A percentile compares a stretch with the other conserved stretches of the same genome.
Conservation (phyloP, 2,329 filamentous ascomycete genomes). For the Aspergillus sp. region DNA sequence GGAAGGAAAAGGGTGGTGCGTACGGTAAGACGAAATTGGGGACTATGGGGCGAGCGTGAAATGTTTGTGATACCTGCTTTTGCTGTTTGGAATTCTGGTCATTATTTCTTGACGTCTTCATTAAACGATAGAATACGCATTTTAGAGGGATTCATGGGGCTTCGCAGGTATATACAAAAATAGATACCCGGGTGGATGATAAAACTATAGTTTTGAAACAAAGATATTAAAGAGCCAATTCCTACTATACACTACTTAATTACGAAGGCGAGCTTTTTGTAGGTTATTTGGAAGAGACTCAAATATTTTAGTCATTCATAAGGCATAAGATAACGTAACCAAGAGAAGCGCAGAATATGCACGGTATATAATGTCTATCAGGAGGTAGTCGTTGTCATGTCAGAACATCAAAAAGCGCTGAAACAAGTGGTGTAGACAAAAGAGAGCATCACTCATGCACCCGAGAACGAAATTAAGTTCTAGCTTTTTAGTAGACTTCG, state of each 20-base stretch:
- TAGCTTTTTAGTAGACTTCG: constrained; percentile 78
- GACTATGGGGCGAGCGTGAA: constrained; percentile 25
- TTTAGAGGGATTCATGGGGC: not conserved
- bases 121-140: constrained; percentile 1
- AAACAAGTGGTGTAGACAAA: constrained; percentile 18
- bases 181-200: constrained; percentile 16
- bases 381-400: constrained; percentile 2
- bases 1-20: constrained; percentile 71
- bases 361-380: constrained; percentile 9
- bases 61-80: not conserved
- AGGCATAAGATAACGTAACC: constrained; percentile 1
- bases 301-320: not conserved
- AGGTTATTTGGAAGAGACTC: too few species aligned
- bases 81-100: not conserved
- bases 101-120: not conserved
- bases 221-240: too few species aligned
- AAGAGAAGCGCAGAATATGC: not conserved
- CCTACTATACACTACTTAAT: too few species aligned
- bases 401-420: constrained; percentile 18
- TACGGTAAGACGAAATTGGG: constrained; percentile 67
- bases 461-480: not conserved
- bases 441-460: constrained; percentile 6
- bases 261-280: too few species aligned
- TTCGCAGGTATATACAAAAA: constrained; percentile 12
- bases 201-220: not conserved